Evolutionary conservation across 2,329 filamentous ascomycete genomes (phyloP).

Genomic region (Trichophyton benhamiae): DNA sequence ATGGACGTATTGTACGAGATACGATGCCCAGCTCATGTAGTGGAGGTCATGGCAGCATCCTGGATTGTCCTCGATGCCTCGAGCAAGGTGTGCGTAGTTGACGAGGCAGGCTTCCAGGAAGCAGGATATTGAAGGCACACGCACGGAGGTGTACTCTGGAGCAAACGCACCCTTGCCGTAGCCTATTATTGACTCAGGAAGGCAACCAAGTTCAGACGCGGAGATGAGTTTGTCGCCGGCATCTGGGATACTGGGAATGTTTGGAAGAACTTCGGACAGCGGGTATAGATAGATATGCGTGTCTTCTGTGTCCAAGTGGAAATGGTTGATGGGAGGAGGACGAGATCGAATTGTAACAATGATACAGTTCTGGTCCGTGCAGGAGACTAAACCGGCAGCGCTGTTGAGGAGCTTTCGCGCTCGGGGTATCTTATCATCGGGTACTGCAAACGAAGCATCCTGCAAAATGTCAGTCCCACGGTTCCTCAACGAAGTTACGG

Average conservation of each 20-base stretch:
- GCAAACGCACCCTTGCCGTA: slow-evolving; percentile 7
- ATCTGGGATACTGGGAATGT: slow-evolving; percentile 6
- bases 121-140: slow-evolving; percentile 8
- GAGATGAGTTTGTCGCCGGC: slow-evolving; percentile 7
- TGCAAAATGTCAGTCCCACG: neutral
- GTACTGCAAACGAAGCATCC: neutral
- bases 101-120: slow-evolving; percentile 10
- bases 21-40: slow-evolving; percentile 9
- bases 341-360: neutral
- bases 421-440: neutral
- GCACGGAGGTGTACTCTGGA: slow-evolving; percentile 6
- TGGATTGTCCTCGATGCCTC: neutral
- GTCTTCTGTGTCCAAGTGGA: slow-evolving; percentile 4
- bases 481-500: neutral
- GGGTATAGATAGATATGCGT: slow-evolving; percentile 7
- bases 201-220: slow-evolving; percentile 7
- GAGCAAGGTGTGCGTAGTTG: slow-evolving; percentile 7
- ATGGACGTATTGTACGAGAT: slow-evolving; percentile 11
- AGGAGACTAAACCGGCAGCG: neutral
- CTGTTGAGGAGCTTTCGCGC: neutral
- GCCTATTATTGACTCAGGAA: neutral
- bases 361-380: neutral
- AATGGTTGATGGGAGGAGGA: neutral
- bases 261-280: slow-evolving; percentile 10
- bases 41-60: neutral